Evolutionary conservation across 768 basidiomycete genomes (phyloP), one percentile per base, ranked within the genome.

Genomic region (Psilocybe subaeruginosa): DNA sequence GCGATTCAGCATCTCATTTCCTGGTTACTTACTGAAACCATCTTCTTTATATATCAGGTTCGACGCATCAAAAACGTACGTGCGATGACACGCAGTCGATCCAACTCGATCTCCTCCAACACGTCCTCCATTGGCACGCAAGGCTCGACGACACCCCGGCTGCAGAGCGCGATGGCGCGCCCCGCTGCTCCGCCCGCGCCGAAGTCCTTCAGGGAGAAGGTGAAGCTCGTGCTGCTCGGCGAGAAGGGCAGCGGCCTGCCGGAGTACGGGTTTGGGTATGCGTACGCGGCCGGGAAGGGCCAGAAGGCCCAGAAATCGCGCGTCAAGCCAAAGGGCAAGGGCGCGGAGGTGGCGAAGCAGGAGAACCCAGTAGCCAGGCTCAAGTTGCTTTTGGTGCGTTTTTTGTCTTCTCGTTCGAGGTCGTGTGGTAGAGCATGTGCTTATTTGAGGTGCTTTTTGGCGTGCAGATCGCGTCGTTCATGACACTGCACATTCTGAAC

Each of bases 401-500:
- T 9, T n/a, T 54, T 56, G 56, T 47, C 41, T 46, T 46, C 23
- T 23, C 23, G 23, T 23, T 23, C 23, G 23, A 23, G 23, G 23
- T 23, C 23, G 23, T 23, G 23, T 23, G 23, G 23, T 23, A 23
- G 23, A 23, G 23, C 23, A 23, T 2, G 23, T 23, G 23, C 23
- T 52, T 43, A 47, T 60, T 23, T 57, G 6, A 35, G 30, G 7
- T 58, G 41, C 33, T 43, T 49, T 51, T 41, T 11, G 41, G 11
- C 59, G 4, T 50, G 11, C 64, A 90, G 88, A 93, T 99, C 66
- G 88, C 89, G 16, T 89, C 95, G 3, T 99, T 99, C 85, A 82
- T 97, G 65, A 88, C 88, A 0, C 77, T 99, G 2, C 97, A 99
- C 67, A 85, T 95, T 57, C 84, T 97, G 63, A 99, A 98, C 79